phyloP scores from a whole-genome alignment of 306 rosid genomes.

The Mimosa bimucronata region DNA sequence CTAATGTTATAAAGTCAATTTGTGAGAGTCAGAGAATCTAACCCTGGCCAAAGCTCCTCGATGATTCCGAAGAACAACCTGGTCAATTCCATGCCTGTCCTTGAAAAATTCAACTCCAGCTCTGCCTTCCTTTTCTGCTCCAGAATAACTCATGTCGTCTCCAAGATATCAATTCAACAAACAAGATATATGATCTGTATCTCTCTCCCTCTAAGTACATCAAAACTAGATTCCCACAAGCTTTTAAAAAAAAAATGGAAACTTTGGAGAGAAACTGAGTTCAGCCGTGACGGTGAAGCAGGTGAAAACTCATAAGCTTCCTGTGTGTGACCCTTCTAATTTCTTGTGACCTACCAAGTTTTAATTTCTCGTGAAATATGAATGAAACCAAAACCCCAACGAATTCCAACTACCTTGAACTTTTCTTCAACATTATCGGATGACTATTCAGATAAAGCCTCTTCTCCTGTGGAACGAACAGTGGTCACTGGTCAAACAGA shows the following conservation, averaged over 20 bases:
- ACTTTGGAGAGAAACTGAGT: slow-evolving; percentile 30
- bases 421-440: slow-evolving; percentile 8
- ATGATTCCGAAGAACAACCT: slow-evolving; percentile 54
- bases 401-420: slow-evolving; percentile 19
- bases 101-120: slow-evolving; percentile 51
- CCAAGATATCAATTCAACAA: slow-evolving; percentile 31
- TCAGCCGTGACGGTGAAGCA: slow-evolving; percentile 28
- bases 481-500: neutral
- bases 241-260: slow-evolving; percentile 9
- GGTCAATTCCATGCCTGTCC: slow-evolving; percentile 67
- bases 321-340: slow-evolving; percentile 11
- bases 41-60: slow-evolving; percentile 81
- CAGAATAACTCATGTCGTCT: slow-evolving; percentile 52
- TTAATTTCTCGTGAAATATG: slow-evolving; percentile 47
- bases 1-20: neutral
- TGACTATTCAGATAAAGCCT: neutral
- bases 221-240: slow-evolving; percentile 30
- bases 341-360: slow-evolving; percentile 48
- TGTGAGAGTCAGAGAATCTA: slow-evolving; percentile 11
- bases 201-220: slow-evolving; percentile 38
- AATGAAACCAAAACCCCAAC: slow-evolving; percentile 44
- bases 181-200: slow-evolving; percentile 14
- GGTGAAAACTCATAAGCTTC: slow-evolving; percentile 46
- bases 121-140: slow-evolving; percentile 42
- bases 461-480: neutral